Conservation (phyloP, 2,329 filamentous ascomycete species). For the Coniochaeta sp. region DNA sequence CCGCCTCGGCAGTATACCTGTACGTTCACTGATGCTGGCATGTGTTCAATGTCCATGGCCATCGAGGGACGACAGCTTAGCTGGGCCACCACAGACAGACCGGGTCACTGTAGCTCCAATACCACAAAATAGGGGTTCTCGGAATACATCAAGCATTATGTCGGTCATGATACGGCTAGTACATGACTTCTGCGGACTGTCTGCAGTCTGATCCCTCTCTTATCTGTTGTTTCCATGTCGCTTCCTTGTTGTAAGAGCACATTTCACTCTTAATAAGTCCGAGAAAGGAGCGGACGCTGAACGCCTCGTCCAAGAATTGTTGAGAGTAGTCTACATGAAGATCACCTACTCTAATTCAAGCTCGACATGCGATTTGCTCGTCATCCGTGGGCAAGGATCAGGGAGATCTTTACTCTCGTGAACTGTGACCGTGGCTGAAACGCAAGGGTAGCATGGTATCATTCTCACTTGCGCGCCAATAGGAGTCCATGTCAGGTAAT, state of each 20-base stretch:
- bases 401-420: neutral
- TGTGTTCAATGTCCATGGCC: too few species aligned
- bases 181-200: too few species aligned
- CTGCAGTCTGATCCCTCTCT: neutral
- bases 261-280: neutral
- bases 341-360: neutral
- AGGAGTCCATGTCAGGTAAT: neutral
- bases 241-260: neutral
- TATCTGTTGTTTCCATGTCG: neutral
- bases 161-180: too few species aligned
- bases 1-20: too few species aligned
- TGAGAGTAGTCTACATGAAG: neutral
- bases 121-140: too few species aligned
- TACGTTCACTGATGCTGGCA: too few species aligned
- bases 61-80: too few species aligned
- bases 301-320: neutral
- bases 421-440: neutral
- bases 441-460: neutral
- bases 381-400: neutral
- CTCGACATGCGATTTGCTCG: neutral
- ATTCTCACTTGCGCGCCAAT: neutral
- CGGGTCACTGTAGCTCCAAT: too few species aligned
- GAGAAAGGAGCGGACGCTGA: neutral
- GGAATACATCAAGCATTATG: too few species aligned
- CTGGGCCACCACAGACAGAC: too few species aligned